These are phyloP conservation scores for Leonotis leonurus DNA, from an alignment of 257 asterid genomes.

Conservation along the genomic window DNA sequence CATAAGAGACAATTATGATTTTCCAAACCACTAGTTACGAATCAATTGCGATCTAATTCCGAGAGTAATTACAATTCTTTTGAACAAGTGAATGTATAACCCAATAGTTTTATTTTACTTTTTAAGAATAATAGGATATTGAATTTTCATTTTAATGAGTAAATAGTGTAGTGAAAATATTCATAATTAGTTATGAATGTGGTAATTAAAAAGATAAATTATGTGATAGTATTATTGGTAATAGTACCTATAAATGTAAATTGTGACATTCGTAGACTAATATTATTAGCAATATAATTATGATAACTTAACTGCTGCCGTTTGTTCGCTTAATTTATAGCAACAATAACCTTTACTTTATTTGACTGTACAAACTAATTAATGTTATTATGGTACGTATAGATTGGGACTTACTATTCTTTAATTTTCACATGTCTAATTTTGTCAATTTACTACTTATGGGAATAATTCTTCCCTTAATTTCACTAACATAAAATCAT, in stretches of 20 bases:
- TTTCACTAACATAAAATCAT: neutral
- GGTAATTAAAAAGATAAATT: neutral
- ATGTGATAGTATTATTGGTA: neutral
- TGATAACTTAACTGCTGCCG: neutral
- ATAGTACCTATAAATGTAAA: neutral
- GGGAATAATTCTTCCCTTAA: neutral
- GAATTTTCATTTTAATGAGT: no score
- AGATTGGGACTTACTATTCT: neutral
- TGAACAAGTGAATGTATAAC: no score
- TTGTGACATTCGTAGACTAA: neutral
- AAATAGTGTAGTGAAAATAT: neutral
- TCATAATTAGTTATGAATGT: neutral
- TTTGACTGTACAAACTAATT: neutral
- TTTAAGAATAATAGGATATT: no score
- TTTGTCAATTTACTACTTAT: neutral
- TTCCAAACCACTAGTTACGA: no score
- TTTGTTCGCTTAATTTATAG: neutral
- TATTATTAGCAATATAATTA: conserved; percentile 11
- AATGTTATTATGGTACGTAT: neutral
- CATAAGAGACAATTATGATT: no score
- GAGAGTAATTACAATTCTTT: no score
- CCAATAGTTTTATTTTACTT: no score
- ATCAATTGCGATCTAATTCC: no score
- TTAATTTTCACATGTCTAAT: neutral
- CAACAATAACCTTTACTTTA: neutral